These are phyloP conservation scores for Hippophae rhamnoides DNA, from an alignment of 306 rosid species.

Conservation along the genomic window DNA sequence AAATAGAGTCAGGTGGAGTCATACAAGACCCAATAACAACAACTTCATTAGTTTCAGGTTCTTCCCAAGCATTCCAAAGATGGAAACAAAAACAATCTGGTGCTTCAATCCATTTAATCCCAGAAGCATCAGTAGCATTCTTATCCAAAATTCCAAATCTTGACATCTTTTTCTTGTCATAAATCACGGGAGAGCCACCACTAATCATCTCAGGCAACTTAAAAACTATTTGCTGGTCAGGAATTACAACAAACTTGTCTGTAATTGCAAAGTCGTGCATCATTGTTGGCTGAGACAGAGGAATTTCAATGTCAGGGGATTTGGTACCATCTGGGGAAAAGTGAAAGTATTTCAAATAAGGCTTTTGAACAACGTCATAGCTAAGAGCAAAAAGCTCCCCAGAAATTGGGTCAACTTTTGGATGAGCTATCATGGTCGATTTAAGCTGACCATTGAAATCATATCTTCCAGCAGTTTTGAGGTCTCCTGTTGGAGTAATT, in stretches of 20 bases:
- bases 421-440: slow-evolving; percentile 90
- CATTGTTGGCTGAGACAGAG: slow-evolving; percentile 62
- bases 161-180: slow-evolving; percentile 50
- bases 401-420: slow-evolving; percentile 59
- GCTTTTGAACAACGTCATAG: slow-evolving; percentile 66
- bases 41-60: slow-evolving; percentile 47
- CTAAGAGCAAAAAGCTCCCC: slow-evolving; percentile 58
- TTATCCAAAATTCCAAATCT: slow-evolving; percentile 58
- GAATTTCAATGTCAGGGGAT: slow-evolving; percentile 66
- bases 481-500: slow-evolving; percentile 52
- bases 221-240: slow-evolving; percentile 92
- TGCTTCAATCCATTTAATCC: slow-evolving; percentile 67
- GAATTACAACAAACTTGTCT: slow-evolving; percentile 55
- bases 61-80: slow-evolving; percentile 97
- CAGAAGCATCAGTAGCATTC: slow-evolving; percentile 43
- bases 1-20: slow-evolving; percentile 91
- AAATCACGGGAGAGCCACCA: slow-evolving; percentile 86
- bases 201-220: slow-evolving; percentile 61
- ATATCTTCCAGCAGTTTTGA: slow-evolving; percentile 64
- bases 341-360: slow-evolving; percentile 65
- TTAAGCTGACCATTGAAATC: slow-evolving; percentile 47
- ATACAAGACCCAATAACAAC: slow-evolving; percentile 92
- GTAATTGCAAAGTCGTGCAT: slow-evolving; percentile 94
- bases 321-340: slow-evolving; percentile 49
- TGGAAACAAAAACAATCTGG: slow-evolving; percentile 92